phyloP scores from a whole-genome alignment of 768 basidiomycete species.

The Gyrodon lividus region DNA sequence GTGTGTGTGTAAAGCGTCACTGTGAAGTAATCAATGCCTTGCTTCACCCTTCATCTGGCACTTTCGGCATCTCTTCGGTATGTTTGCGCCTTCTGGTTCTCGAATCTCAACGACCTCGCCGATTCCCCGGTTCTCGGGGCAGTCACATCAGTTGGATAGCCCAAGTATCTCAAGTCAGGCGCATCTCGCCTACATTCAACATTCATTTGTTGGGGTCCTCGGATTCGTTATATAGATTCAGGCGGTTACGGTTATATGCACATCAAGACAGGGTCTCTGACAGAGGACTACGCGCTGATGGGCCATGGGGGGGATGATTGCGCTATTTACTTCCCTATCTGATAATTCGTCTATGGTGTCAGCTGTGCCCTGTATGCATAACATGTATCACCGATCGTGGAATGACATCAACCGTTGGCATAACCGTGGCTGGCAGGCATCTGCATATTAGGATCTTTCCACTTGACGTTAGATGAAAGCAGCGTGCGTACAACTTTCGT shows the following conservation, averaged over 20 bases:
- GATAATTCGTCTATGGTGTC: no score
- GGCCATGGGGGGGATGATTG: neutral
- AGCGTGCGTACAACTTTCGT: slow-evolving; percentile 27
- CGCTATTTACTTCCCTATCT: neutral
- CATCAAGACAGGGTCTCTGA: slow-evolving; percentile 3
- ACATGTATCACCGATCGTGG: no score
- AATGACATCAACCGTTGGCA: no score
- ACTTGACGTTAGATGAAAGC: slow-evolving; percentile 37
- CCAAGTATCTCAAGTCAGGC: no score
- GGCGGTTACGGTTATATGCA: neutral
- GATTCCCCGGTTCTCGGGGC: neutral
- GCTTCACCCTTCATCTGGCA: slow-evolving; percentile 13
- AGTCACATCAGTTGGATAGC: neutral
- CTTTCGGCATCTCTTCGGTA: slow-evolving; percentile 23
- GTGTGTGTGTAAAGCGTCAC: slow-evolving; percentile 12
- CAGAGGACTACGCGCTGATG: slow-evolving; percentile 1
- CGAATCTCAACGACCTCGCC: neutral
- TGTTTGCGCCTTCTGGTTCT: neutral
- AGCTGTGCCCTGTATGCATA: no score
- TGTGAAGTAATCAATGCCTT: slow-evolving; percentile 27
- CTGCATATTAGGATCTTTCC: slow-evolving; percentile 34
- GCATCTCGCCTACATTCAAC: neutral
- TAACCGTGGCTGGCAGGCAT: slow-evolving; percentile 24
- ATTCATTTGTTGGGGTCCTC: no score
- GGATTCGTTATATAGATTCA: neutral